phyloP scores from a whole-genome alignment of 2,329 filamentous ascomycete genomes.

The Dactylellina drechsleri region DNA sequence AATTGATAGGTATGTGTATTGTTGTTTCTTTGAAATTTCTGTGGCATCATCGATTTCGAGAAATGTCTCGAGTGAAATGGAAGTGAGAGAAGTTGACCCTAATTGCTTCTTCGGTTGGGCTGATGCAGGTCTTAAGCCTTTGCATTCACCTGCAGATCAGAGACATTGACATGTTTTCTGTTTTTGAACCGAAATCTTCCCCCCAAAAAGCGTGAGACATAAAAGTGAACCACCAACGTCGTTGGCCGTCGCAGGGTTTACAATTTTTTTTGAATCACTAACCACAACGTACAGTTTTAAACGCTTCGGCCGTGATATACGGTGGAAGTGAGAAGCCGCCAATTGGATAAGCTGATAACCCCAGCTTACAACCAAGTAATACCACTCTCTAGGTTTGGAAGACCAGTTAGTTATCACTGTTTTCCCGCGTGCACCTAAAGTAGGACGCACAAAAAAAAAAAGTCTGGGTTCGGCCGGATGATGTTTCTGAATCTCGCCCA shows the following conservation, averaged over 20 bases:
- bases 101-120: conserved; percentile 40
- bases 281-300: neutral
- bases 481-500: no score
- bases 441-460: no score
- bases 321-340: neutral
- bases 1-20: no score
- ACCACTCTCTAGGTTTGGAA: no score
- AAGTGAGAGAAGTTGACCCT: conserved; percentile 13
- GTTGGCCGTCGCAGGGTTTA: neutral
- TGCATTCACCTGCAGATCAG: conserved; percentile 39
- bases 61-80: conserved; percentile 3
- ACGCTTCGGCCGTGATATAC: neutral
- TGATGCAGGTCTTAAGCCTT: conserved; percentile 43
- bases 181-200: conserved; percentile 25
- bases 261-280: conserved; percentile 4
- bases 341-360: no score
- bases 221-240: conserved; percentile 31
- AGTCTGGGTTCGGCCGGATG: no score
- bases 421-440: no score
- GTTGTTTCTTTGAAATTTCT: conserved; percentile 25
- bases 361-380: no score
- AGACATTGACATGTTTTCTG: conserved; percentile 26
- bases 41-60: conserved; percentile 6
- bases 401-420: no score
- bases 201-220: conserved; percentile 29